Evolutionary conservation across 768 basidiomycete species (phyloP).

Genomic region (Tricholoma saponaceum): DNA sequence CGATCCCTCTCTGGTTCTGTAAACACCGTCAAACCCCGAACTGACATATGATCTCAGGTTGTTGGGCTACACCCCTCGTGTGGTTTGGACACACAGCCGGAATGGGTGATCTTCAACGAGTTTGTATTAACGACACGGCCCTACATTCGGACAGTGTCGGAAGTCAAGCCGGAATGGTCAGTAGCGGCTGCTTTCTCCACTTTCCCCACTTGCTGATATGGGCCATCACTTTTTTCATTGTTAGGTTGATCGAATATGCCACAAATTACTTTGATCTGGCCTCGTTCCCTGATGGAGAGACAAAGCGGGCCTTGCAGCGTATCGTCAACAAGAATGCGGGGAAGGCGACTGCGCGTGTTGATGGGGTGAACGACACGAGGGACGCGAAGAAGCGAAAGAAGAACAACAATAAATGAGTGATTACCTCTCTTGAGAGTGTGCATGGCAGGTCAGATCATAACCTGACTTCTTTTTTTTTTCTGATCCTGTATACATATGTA

Average conservation of each 20-base stretch:
- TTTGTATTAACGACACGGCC: constrained; percentile 88
- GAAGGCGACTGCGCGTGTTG: constrained; percentile 25
- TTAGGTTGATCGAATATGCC: constrained; percentile 37
- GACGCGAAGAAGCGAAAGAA: constrained; percentile 32
- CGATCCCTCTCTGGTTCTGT: background rate
- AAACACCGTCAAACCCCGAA: background rate
- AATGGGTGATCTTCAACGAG: constrained; percentile 93
- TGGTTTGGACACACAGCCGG: constrained; percentile 81
- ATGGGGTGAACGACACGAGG: constrained; percentile 21
- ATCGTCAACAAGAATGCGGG: constrained; percentile 50
- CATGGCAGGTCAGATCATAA: too few species aligned
- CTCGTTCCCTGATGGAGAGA: constrained; percentile 65
- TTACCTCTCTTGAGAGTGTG: background rate
- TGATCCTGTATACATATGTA: background rate
- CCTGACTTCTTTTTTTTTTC: background rate
- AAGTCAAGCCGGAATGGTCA: constrained; percentile 84
- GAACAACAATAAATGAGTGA: constrained; percentile 1
- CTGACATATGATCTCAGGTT: constrained; percentile 33
- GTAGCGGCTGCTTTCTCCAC: constrained; percentile 12
- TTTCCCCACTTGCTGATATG: background rate
- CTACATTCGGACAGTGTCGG: constrained; percentile 90
- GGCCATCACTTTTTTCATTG: background rate
- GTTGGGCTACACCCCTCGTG: constrained; percentile 84
- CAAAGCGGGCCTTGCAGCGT: constrained; percentile 59
- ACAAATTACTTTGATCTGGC: constrained; percentile 64